Evolutionary conservation across 1,284 basidiomycete genomes (phyloP).

Genomic region (Cryptococcus depauperatus): DNA sequence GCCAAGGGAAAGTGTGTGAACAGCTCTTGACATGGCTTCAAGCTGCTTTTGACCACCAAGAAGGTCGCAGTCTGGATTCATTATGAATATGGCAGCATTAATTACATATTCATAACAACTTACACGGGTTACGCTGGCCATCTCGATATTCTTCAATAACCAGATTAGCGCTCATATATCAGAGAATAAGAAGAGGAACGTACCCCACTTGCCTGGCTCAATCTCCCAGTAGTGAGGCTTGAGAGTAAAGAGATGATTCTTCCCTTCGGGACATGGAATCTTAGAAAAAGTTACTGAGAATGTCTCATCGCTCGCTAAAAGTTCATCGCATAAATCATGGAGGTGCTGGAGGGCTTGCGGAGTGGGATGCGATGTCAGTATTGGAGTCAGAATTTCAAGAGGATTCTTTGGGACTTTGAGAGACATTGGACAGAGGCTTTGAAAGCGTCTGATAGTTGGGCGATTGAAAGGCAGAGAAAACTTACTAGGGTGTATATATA

Average conservation of each 20-base stretch:
- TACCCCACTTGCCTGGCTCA: conserved; percentile 21
- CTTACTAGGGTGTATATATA: too few relatives aligned
- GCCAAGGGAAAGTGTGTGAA: conserved; percentile 20
- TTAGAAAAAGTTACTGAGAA: conserved; percentile 25
- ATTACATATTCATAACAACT: background rate
- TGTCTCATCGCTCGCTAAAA: conserved; percentile 6
- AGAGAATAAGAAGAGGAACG: conserved; percentile 3
- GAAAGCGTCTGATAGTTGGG: too few relatives aligned
- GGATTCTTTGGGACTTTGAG: conserved; percentile 2
- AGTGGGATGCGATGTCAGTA: background rate
- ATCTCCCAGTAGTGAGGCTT: conserved; percentile 31
- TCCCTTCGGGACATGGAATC: conserved; percentile 15
- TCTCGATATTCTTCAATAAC: background rate
- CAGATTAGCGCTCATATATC: background rate
- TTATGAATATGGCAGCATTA: too few relatives aligned
- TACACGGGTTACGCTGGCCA: too few relatives aligned
- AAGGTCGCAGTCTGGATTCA: conserved; percentile 19
- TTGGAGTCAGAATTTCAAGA: conserved; percentile 5
- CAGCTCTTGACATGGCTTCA: conserved; percentile 12
- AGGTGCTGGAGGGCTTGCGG: conserved; percentile 7
- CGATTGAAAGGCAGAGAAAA: too few relatives aligned
- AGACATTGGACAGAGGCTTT: too few relatives aligned
- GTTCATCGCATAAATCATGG: background rate
- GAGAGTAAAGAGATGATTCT: conserved; percentile 28
- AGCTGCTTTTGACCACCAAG: conserved; percentile 28